Evolutionary conservation across 1,284 basidiomycete genomes (phyloP), one percentile per base, ranked within the genome.

Genomic region (Puccinia polysora): DNA sequence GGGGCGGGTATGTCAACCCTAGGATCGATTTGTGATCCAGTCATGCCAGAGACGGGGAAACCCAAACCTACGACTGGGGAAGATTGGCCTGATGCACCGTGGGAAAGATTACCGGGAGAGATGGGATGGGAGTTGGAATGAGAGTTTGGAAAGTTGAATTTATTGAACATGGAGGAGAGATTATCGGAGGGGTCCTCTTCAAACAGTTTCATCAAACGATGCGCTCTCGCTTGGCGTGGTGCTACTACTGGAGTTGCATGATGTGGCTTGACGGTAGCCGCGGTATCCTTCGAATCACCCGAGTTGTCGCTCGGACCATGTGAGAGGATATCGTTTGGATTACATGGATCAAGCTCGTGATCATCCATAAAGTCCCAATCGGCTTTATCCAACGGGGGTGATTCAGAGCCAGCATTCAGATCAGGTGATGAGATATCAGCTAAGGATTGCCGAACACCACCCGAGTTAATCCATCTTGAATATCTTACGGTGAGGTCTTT

Each of bases 401-500:
- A 70, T 4, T 70, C 67, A 23, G 56, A 32, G 15, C 67, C 20
- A 30, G 40, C 3, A 59, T 40, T 32, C 23, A 30, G 40, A 50
- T 70, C 67, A 43, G 20, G 23, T 34, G 52, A 7, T 23, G 65
- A 59, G 40, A 52, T 85, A 49, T 84, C 87, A 1, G 87, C 88
- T 59, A 97, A 82, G 79, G 89, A 91, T 45, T 86, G 86, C 56
- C 92, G 84, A 63, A 88, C 87, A 1, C 89, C 91, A 0, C 89
- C 90, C 64, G 85, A 85, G 77, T 91, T 86, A 60, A 89, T 82
- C 89, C 90, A 91, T 0, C 83, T 81, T 69, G 87, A 85, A 77
- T 89, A 89, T 36, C 88, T 86, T 32, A 85, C 81, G 59, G 97
- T 85, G 50, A 97, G 84, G 74, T 97, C 95, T 76, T 88, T 88